These are phyloP conservation scores for Prosopis cineraria DNA, from an alignment of 306 rosid species.

Conservation along the genomic window DNA sequence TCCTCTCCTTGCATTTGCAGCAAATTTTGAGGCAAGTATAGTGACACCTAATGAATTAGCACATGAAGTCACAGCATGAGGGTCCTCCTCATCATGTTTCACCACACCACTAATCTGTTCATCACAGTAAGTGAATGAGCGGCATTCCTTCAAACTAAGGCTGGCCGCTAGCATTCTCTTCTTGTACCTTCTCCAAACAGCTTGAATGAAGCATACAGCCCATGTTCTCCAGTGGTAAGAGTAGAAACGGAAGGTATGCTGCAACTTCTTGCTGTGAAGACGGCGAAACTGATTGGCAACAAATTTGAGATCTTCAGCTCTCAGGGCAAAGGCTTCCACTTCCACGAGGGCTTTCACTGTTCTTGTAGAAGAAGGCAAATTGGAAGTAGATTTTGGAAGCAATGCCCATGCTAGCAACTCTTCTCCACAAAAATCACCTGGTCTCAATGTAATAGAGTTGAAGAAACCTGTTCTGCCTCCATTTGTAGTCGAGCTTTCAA, in stretches of 20 bases:
- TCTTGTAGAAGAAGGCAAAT: constrained; percentile 90
- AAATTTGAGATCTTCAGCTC: constrained; percentile 92
- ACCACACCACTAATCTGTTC: constrained; percentile 38
- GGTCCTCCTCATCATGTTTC: constrained; percentile 34
- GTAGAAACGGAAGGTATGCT: constrained; percentile 90
- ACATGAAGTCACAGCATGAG: constrained; percentile 30
- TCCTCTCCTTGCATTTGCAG: constrained; percentile 80
- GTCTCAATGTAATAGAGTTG: constrained; percentile 71
- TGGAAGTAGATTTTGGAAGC: constrained; percentile 81
- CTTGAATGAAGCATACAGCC: constrained; percentile 94
- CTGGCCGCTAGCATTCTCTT: constrained; percentile 57
- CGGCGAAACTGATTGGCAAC: constrained; percentile 89
- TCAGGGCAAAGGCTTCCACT: constrained; percentile 89
- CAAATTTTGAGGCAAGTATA: constrained; percentile 78
- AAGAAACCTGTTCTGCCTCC: constrained; percentile 94
- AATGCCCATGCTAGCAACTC: constrained; percentile 95
- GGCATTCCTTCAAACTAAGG: constrained; percentile 60
- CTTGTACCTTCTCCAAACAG: constrained; percentile 78
- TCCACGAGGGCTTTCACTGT: constrained; percentile 76
- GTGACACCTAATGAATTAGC: constrained; percentile 57
- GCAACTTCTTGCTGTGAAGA: constrained; percentile 91
- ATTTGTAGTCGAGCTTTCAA: constrained; percentile 92
- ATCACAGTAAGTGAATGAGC: constrained; percentile 38
- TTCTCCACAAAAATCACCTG: constrained; percentile 96
- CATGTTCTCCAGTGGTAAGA: constrained; percentile 96